phyloP scores from a whole-genome alignment of 2,329 filamentous ascomycete genomes.

The Xylaria hypoxylon region DNA sequence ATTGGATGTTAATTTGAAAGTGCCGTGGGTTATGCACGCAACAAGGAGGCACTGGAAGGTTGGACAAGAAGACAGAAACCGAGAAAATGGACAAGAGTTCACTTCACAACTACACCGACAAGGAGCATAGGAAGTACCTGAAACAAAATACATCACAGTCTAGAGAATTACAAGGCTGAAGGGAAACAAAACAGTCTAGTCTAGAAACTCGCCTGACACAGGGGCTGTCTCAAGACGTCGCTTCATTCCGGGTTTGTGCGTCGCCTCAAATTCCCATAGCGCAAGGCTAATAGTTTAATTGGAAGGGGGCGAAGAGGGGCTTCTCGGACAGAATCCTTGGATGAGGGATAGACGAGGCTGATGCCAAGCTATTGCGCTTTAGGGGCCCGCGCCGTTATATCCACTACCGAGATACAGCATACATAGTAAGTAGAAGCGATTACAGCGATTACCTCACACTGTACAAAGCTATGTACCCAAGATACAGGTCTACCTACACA shows the following conservation, averaged over 20 bases:
- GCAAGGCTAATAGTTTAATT: slow-evolving; percentile 29
- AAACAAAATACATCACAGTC: slow-evolving; percentile 38
- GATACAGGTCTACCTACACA: no score
- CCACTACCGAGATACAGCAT: background rate
- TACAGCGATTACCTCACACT: background rate
- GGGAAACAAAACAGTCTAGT: slow-evolving; percentile 17
- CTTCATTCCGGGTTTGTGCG: background rate
- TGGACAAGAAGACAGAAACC: background rate
- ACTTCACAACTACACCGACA: slow-evolving; percentile 6
- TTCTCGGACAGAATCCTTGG: background rate
- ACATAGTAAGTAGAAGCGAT: no score
- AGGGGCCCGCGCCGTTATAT: slow-evolving; percentile 24
- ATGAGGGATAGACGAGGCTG: slow-evolving; percentile 28
- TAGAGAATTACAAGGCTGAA: slow-evolving; percentile 44
- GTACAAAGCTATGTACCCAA: no score
- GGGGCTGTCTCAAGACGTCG: slow-evolving; percentile 45
- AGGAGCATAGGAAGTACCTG: slow-evolving; percentile 31
- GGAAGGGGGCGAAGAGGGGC: slow-evolving; percentile 7
- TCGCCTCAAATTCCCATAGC: slow-evolving; percentile 15
- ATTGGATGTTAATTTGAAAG: background rate
- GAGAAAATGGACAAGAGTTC: slow-evolving; percentile 5
- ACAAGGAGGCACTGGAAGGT: background rate
- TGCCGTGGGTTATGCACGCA: background rate
- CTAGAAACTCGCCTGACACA: slow-evolving; percentile 46
- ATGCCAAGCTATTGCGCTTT: slow-evolving; percentile 13